These are phyloP conservation scores for Lavandula angustifolia DNA, from an alignment of 257 asterid genomes.

Conservation along the genomic window DNA sequence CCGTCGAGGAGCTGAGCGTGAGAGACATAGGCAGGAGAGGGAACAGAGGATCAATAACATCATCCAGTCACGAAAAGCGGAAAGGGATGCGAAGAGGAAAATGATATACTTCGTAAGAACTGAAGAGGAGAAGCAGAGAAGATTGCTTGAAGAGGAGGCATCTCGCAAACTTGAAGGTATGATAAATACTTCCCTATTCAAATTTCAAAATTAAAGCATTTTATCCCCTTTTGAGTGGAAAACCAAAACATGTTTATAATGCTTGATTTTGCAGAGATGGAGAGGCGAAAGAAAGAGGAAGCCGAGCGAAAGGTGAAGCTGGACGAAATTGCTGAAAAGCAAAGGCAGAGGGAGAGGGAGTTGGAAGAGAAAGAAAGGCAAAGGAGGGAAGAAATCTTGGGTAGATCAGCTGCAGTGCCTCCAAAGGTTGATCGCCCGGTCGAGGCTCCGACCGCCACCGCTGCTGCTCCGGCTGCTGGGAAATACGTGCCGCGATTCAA, in stretches of 20 bases:
- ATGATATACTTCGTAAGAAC: conserved; percentile 55
- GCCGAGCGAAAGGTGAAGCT: conserved; percentile 30
- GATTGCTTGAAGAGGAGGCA: conserved; percentile 79
- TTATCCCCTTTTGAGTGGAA: not conserved
- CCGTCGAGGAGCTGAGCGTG: conserved; percentile 16
- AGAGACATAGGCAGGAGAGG: conserved; percentile 31
- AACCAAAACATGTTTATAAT: not conserved
- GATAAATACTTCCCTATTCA: too few species aligned
- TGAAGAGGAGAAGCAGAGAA: conserved; percentile 74
- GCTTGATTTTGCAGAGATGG: conserved; percentile 23
- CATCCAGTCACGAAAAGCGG: conserved; percentile 55
- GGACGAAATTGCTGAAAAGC: conserved; percentile 33
- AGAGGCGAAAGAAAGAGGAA: conserved; percentile 32
- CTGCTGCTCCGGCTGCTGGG: not conserved
- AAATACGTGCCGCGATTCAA: conserved; percentile 26
- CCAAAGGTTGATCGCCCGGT: not conserved
- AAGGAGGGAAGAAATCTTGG: conserved; percentile 26
- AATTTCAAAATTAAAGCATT: not conserved
- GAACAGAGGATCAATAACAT: conserved; percentile 41
- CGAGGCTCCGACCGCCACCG: not conserved
- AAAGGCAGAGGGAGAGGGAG: conserved; percentile 31
- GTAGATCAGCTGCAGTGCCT: conserved; percentile 10
- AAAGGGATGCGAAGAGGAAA: conserved; percentile 70
- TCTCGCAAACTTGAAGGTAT: conserved; percentile 83
- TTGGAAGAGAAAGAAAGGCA: conserved; percentile 31